Conservation (phyloP, 768 basidiomycete species). For the Xanthoconium stramineum region DNA sequence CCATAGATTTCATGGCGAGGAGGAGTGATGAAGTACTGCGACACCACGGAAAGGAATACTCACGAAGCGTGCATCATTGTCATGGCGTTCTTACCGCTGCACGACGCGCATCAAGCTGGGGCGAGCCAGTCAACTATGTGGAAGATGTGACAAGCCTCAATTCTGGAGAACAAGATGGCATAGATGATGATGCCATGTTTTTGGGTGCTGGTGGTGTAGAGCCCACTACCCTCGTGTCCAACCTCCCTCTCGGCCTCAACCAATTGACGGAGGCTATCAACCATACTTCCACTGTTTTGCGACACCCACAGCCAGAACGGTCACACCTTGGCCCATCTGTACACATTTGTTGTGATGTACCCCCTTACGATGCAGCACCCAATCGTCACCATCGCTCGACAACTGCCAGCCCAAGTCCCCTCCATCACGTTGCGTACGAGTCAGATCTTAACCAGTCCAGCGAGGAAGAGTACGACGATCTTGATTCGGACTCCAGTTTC, state of each 20-base stretch:
- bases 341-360: slow-evolving; percentile 24
- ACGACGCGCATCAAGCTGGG: slow-evolving; percentile 66
- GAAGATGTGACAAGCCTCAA: slow-evolving; percentile 44
- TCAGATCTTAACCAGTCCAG: slow-evolving; percentile 30
- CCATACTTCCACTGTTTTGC: slow-evolving; percentile 16
- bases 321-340: slow-evolving; percentile 18
- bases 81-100: slow-evolving; percentile 40
- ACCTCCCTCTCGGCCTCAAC: slow-evolving; percentile 34
- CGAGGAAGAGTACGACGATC: slow-evolving; percentile 31
- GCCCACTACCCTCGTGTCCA: slow-evolving; percentile 31
- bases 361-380: slow-evolving; percentile 20
- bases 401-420: slow-evolving; percentile 39
- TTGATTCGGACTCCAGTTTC: slow-evolving; percentile 34
- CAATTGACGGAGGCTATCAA: slow-evolving; percentile 23
- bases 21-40: slow-evolving; percentile 47
- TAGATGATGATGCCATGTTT: slow-evolving; percentile 52
- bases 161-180: slow-evolving; percentile 42
- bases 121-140: slow-evolving; percentile 41
- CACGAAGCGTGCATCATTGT: slow-evolving; percentile 24
- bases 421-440: slow-evolving; percentile 33
- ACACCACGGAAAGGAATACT: slow-evolving; percentile 27
- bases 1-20: slow-evolving; percentile 24
- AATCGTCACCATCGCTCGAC: slow-evolving; percentile 29
- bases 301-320: slow-evolving; percentile 33
- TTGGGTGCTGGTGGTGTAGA: slow-evolving; percentile 51